These are phyloP conservation scores for Talaromyces sp. DNA, from an alignment of 2,329 filamentous ascomycete genomes.

Conservation along the genomic window DNA sequence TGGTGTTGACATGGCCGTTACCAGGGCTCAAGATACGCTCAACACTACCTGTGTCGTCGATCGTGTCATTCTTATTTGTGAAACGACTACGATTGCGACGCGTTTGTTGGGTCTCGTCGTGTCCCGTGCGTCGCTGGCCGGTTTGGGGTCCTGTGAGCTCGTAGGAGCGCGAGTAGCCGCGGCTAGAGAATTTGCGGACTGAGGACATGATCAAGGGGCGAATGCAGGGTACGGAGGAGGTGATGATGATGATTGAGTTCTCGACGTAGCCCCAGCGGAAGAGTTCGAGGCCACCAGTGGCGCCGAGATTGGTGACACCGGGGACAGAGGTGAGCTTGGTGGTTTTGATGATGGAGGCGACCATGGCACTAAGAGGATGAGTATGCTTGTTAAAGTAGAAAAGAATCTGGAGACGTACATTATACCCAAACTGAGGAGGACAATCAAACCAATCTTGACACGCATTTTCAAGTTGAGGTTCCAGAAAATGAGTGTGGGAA, in stretches of 20 bases:
- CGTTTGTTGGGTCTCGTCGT: neutral
- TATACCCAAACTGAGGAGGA: slow-evolving; percentile 30
- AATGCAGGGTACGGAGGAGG: slow-evolving; percentile 30
- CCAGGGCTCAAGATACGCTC: neutral
- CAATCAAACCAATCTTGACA: slow-evolving; percentile 31
- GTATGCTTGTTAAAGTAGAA: neutral
- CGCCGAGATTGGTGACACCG: slow-evolving; percentile 20
- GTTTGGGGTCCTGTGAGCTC: neutral
- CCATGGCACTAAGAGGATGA: slow-evolving; percentile 24
- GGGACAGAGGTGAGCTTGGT: slow-evolving; percentile 23
- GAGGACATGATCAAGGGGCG: slow-evolving; percentile 22
- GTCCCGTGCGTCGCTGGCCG: neutral
- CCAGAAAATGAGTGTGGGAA: slow-evolving; percentile 33
- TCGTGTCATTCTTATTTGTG: neutral
- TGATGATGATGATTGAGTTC: slow-evolving; percentile 30
- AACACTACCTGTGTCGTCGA: slow-evolving; percentile 1
- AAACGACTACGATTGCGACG: neutral
- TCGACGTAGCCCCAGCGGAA: slow-evolving; percentile 30
- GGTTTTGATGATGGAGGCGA: slow-evolving; percentile 26
- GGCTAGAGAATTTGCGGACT: slow-evolving; percentile 7
- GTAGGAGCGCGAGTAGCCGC: slow-evolving; percentile 11
- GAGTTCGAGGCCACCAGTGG: slow-evolving; percentile 20
- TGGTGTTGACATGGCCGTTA: neutral
- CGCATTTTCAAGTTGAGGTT: slow-evolving; percentile 30
- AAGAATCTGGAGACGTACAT: neutral